Base-by-base conservation (phyloP, 352 stramenopile species). In the Pythium utonaiense region DNA sequence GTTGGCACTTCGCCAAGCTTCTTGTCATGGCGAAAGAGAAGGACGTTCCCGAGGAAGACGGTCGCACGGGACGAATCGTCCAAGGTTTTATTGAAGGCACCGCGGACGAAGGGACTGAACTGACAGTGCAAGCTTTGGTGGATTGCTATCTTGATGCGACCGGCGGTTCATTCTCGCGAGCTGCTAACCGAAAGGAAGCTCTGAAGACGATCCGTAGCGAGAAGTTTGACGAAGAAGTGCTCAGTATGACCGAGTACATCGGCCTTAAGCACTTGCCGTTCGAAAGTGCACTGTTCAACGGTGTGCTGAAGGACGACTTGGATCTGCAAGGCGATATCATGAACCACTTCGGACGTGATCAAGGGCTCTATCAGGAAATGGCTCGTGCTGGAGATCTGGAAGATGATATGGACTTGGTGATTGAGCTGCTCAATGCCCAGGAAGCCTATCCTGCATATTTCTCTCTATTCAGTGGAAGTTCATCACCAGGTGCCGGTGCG, bases 231-330 rank as follows among this genome's bases (percentile, higher is more conserved):
- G 70, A 87, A 0, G 66, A 80, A 48, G 68, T 92, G 4, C 64
- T 92, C 41, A 70, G 61, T 3, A 95, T 95, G 83, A 95, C 81
- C 14, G 71, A 89, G 12, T 88, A 73, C 30, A 88, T 92, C 36
- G 71, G 79, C n/a, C 56, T 71, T 28, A 96, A 96, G 69, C 83
- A 94, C 50, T 31, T 97, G 28, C 82, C 79, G 22, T 60, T 94
- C 17, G 73, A 81, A 22, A 93, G 69, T 8, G 81, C 82, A 31
- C 64, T 92, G 8, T 90, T 97, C 36, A 97, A 97, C 60, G 91
- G 91, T 31, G 75, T 96, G 31, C 42, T 97, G 4, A 74, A 80
- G 31, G 79, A 71, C 14, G 71, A 83, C 41, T 49, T 90, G 17
- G 77, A 92, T 30, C 49, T 96, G 31, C 78, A 95, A 67, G 70